Evolutionary conservation across 805 yeast genomes (phyloP), one percentile per base, ranked within the genome.

Genomic region (Metschnikowia similis): DNA sequence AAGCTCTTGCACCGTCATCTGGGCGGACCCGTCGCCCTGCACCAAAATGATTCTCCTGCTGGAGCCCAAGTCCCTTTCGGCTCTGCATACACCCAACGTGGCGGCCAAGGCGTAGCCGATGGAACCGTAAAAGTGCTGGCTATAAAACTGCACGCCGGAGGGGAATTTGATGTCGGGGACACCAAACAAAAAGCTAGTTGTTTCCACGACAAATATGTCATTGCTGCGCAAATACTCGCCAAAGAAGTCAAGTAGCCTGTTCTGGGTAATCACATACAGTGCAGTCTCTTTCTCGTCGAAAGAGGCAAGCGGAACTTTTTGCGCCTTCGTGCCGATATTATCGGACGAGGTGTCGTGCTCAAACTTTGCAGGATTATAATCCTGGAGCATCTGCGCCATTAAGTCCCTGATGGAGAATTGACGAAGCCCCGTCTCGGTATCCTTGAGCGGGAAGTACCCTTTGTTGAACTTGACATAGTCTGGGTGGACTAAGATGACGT

Each of bases 11-110:
- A 86, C 75, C 4, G 97, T 89, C 96, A 91, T 87, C 71, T 89
- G 96, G 2, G 96, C 92, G 2, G 96, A 84, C 1, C 97, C 97
- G 65, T 91, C 97, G 49, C 97, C 97, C 72, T 87, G 90, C 14
- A 89, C 69, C 26, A 90, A 71, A 17, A 89, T 73, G 41, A 90
- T 74, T 59, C 96, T 79, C 31, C 83, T 77, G 2, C 56, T 59
- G 10, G 58, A 55, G 6, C 72, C 70, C 43, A 75, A 57, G 60
- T 87, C 95, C 45, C 76, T 74, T 68, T 79, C 71, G 0, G 92
- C 97, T 48, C 87, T 70, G 16, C 88, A 83, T 27, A 84, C 86
- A 45, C 97, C 97, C 50, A 91, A 77, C 4, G 94, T 78, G 9
- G 91, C 87, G 2, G 97, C 97, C 28, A 91, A 71, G 0, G 96